A percentile compares a stretch with the other conserved stretches of the same genome.
phyloP scores from a whole-genome alignment of 352 stramenopile species.

The Globisporangium paroecandrum region DNA sequence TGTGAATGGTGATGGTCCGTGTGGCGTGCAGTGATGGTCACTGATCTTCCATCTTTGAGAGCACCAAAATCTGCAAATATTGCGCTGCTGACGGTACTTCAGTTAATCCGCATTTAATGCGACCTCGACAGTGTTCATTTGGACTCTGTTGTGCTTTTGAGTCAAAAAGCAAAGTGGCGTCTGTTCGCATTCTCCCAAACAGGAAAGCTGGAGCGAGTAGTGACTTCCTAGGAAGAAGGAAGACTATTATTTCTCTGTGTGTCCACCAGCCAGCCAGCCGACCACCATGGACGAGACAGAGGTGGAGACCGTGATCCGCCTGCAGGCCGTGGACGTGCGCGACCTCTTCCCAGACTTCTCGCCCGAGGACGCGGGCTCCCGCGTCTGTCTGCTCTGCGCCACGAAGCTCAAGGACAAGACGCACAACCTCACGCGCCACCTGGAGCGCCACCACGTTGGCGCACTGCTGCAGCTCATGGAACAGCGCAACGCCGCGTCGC shows the following conservation, averaged over 20 bases:
- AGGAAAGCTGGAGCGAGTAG: no score
- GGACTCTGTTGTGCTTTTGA: no score
- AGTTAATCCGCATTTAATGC: no score
- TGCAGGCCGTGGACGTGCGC: slow-evolving; percentile 44
- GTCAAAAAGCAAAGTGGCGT: no score
- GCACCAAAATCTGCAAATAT: no score
- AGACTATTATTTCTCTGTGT: background rate
- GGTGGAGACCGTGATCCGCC: slow-evolving; percentile 49
- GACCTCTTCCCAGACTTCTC: slow-evolving; percentile 45
- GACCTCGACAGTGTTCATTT: no score
- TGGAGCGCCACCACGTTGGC: slow-evolving; percentile 49
- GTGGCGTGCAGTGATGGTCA: no score
- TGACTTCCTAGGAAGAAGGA: no score
- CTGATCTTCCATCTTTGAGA: no score
- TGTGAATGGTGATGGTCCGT: no score
- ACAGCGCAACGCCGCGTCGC: slow-evolving; percentile 32
- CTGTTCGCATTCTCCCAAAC: no score
- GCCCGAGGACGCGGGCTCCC: slow-evolving; percentile 34
- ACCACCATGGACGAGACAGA: slow-evolving; percentile 50
- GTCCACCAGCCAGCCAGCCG: background rate
- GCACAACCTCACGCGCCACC: slow-evolving; percentile 58
- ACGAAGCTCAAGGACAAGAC: slow-evolving; percentile 62
- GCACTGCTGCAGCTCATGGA: slow-evolving; percentile 49
- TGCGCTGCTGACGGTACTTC: no score
- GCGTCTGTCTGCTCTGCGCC: slow-evolving; percentile 43